phyloP scores from a whole-genome alignment of 1,284 basidiomycete genomes.

The Marasmius fiardii region DNA sequence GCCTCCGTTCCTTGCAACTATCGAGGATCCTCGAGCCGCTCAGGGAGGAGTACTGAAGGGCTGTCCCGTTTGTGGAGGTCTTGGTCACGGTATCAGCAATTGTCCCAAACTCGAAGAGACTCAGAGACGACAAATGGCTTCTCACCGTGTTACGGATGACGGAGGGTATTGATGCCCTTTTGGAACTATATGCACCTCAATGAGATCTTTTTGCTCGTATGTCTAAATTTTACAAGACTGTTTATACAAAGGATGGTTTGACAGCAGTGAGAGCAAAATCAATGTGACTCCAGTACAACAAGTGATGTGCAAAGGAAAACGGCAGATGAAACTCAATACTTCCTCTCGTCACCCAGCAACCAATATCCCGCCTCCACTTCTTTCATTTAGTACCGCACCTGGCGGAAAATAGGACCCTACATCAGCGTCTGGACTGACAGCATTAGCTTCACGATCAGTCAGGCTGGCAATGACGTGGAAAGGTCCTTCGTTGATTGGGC shows the following conservation, averaged over 20 bases:
- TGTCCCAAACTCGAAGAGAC: slow-evolving; percentile 97
- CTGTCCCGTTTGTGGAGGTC: slow-evolving; percentile 95
- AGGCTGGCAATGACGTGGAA: neutral
- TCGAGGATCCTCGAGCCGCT: slow-evolving; percentile 88
- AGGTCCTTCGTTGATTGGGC: slow-evolving; percentile 15
- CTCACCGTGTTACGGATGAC: slow-evolving; percentile 67
- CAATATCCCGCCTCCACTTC: neutral
- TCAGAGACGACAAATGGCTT: slow-evolving; percentile 84
- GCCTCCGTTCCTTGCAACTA: slow-evolving; percentile 89
- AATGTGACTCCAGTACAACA: no score
- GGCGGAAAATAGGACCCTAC: neutral
- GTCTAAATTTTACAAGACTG: no score
- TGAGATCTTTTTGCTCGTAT: no score
- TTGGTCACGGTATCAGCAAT: slow-evolving; percentile 91
- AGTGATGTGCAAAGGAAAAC: no score
- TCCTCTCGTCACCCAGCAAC: neutral
- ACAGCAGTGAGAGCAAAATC: no score
- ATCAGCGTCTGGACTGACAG: neutral
- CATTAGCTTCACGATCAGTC: neutral
- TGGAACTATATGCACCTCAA: no score
- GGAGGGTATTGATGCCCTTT: neutral
- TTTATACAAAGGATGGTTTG: no score
- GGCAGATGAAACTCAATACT: no score
- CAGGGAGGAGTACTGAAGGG: slow-evolving; percentile 79
- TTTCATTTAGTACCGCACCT: neutral